Evolutionary conservation across 805 yeast species (phyloP), one percentile per base, ranked within the genome.

Genomic region (Metschnikowia henanensis): DNA sequence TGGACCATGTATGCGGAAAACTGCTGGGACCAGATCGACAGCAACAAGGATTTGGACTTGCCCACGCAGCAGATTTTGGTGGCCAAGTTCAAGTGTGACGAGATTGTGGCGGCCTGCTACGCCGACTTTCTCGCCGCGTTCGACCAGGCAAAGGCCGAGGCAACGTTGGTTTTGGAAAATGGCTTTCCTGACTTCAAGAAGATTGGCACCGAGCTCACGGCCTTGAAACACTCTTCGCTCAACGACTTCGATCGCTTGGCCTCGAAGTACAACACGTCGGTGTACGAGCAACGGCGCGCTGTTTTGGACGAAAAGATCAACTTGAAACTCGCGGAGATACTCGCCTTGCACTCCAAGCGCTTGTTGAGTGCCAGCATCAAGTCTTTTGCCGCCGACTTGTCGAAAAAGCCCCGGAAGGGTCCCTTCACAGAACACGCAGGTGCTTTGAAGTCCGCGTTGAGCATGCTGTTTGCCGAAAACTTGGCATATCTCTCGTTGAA

Each of bases 41-140:
- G 77, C 49, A 94, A 94, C 67, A 91, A 89, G 65, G 99, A 94
- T 61, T 77, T 94, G 50, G 99, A 94, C 66, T 74, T 94, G 52
- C 99, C 99, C 21, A 91, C 98, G 2, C 99, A 94, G 60, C 99
- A 94, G 63, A 87, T 88, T 25, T 72, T 94, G 47, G 98, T 94
- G 19, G 96, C 99, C 6, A 80, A 94, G 56, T 92, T 89, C 67
- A 82, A 96, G 58, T 92, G 98, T 62, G 96, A 90, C 58, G 98
- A 94, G 64, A 87, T 94, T 37, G 76, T 84, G 18, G 66, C 72
- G 33, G 47, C 44, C 17, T 61, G 66, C 22, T 65, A 48, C 33
- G 61, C 56, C 8, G 68, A 65, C 9, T 70, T 69, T 44, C 41
- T 54, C 16, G 35, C 18, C 10, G 57, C 53, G 19, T 61, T 51